These are phyloP conservation scores for Coemansia sp. DNA, from an alignment of 192 early-diverging fungal species.

Conservation along the genomic window DNA sequence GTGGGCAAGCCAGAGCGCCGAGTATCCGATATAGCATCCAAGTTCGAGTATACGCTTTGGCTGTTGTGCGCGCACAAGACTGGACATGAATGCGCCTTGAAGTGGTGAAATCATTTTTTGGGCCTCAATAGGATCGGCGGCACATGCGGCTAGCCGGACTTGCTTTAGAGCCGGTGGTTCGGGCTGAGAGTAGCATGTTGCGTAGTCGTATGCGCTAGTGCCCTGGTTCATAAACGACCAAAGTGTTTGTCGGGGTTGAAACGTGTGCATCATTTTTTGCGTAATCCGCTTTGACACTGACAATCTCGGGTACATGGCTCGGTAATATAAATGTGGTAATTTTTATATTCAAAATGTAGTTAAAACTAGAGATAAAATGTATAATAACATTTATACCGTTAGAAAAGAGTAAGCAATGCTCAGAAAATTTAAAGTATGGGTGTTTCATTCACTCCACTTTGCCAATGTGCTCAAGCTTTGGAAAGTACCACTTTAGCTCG, in stretches of 20 bases:
- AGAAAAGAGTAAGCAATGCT: too few relatives aligned
- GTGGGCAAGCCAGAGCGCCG: conserved; percentile 64
- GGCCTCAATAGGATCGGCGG: conserved; percentile 13
- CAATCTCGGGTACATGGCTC: not conserved
- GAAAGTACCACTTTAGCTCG: not conserved
- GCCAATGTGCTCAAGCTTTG: not conserved
- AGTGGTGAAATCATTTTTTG: conserved; percentile 49
- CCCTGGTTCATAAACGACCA: conserved; percentile 29
- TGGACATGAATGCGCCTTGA: conserved; percentile 41
- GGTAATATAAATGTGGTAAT: too few relatives aligned
- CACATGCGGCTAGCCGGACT: conserved; percentile 18
- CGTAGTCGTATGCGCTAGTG: conserved; percentile 23
- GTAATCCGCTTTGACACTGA: not conserved
- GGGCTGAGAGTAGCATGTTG: conserved; percentile 8
- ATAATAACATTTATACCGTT: too few relatives aligned
- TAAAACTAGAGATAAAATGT: too few relatives aligned
- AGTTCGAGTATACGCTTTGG: conserved; percentile 61
- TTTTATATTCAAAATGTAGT: too few relatives aligned
- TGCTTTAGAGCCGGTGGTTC: conserved; percentile 19
- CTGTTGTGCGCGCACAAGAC: conserved; percentile 22
- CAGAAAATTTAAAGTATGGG: not conserved
- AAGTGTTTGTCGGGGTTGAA: not conserved
- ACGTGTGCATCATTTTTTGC: not conserved
- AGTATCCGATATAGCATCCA: conserved; percentile 68
- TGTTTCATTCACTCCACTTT: too few relatives aligned